Conservation (phyloP, 495 filamentous ascomycete genomes). For the Penicilliopsis zonata region DNA sequence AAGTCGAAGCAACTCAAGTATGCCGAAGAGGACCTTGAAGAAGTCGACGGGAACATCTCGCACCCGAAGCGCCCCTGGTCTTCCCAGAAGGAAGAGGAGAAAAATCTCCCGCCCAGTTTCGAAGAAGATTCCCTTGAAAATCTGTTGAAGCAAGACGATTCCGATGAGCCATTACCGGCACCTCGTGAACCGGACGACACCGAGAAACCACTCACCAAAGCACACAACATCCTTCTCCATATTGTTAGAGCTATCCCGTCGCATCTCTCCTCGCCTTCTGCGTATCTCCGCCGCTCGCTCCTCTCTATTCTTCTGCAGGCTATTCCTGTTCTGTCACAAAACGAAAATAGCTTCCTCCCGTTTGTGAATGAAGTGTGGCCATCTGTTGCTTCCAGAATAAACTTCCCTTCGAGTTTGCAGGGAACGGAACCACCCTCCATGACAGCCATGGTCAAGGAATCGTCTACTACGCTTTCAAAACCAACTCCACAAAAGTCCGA, state of each 20-base stretch:
- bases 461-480: slow-evolving; percentile 3
- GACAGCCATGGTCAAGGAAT: slow-evolving; percentile 11
- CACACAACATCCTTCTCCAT: slow-evolving; percentile 49
- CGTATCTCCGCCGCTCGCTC: slow-evolving; percentile 62
- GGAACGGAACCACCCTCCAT: slow-evolving; percentile 14
- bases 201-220: slow-evolving; percentile 40
- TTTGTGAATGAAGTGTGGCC: slow-evolving; percentile 87
- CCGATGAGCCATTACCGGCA: slow-evolving; percentile 25
- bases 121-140: slow-evolving; percentile 21
- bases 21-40: slow-evolving; percentile 15
- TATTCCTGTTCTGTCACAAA: slow-evolving; percentile 51
- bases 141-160: slow-evolving; percentile 19
- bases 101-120: slow-evolving; percentile 12
- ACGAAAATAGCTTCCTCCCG: slow-evolving; percentile 76
- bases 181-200: slow-evolving; percentile 39
- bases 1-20: slow-evolving; percentile 24
- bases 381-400: slow-evolving; percentile 53
- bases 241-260: slow-evolving; percentile 65
- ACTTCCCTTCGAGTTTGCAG: slow-evolving; percentile 25
- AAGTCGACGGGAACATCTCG: slow-evolving; percentile 17
- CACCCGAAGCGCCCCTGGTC: slow-evolving; percentile 30
- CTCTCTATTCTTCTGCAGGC: slow-evolving; percentile 61
- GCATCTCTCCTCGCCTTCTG: slow-evolving; percentile 74
- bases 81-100: slow-evolving; percentile 14
- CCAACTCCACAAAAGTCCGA: slow-evolving; percentile 4